Percentiles rank a stretch among this genome's conserved stretches.
phyloP scores from a whole-genome alignment of 2,329 filamentous ascomycete species.

The Lachnellula subtilissima region DNA sequence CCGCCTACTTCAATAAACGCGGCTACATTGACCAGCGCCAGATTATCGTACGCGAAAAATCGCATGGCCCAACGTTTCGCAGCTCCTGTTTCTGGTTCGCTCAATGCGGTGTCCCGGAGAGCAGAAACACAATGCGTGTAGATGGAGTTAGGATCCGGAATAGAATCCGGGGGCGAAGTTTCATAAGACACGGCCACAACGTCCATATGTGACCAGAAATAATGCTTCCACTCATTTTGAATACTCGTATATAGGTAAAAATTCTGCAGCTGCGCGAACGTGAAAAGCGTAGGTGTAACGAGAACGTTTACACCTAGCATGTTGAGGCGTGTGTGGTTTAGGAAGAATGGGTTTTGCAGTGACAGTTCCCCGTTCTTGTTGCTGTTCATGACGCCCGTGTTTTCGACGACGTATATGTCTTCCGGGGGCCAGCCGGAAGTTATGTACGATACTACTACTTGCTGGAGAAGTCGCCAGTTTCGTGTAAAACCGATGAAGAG shows the following conservation, averaged over 20 bases:
- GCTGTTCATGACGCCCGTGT: conserved; percentile 51
- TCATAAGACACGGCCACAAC: conserved; percentile 44
- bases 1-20: conserved; percentile 41
- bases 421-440: conserved; percentile 53
- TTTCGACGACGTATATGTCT: conserved; percentile 55
- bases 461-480: conserved; percentile 50
- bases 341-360: conserved; percentile 52
- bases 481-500: conserved; percentile 57
- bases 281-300: conserved; percentile 47
- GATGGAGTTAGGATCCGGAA: conserved; percentile 10
- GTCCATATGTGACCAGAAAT: conserved; percentile 56
- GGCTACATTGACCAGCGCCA: conserved; percentile 51
- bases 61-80: conserved; percentile 43
- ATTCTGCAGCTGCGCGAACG: conserved; percentile 53
- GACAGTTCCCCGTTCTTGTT: conserved; percentile 45
- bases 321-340: conserved; percentile 47
- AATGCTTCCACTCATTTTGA: conserved; percentile 41
- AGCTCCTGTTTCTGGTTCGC: conserved; percentile 1
- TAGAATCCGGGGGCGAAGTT: neutral
- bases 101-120: conserved; percentile 2
- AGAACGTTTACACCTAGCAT: conserved; percentile 50
- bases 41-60: conserved; percentile 56
- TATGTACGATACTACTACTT: conserved; percentile 52
- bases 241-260: conserved; percentile 46
- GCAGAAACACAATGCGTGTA: conserved; percentile 15